Evolutionary conservation across 2,329 filamentous ascomycete genomes (phyloP).

Genomic region (Cyphellophora attinorum): DNA sequence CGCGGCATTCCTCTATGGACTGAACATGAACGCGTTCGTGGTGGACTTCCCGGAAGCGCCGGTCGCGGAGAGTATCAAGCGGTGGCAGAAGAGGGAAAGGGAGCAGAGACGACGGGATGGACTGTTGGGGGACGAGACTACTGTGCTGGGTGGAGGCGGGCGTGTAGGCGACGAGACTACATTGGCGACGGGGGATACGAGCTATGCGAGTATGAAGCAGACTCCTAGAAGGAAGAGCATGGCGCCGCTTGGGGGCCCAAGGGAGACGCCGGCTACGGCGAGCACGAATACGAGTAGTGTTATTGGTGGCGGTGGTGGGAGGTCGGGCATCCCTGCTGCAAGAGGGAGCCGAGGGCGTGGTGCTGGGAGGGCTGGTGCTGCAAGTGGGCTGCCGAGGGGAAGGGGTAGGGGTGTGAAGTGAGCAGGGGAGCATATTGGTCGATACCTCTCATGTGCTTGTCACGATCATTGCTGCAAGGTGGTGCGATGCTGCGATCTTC

Average conservation of each 20-base stretch:
- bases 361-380: conserved; percentile 7
- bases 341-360: conserved; percentile 5
- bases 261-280: conserved; percentile 3
- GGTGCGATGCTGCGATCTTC: too few relatives aligned
- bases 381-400: conserved; percentile 20
- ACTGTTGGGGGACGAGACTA: neutral
- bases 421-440: too few relatives aligned
- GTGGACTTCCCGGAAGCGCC: conserved; percentile 95
- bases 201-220: conserved; percentile 15
- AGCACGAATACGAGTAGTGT: conserved; percentile 5
- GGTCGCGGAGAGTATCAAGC: conserved; percentile 70
- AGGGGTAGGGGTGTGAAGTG: conserved; percentile 30
- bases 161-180: conserved; percentile 12
- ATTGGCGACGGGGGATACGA: conserved; percentile 13
- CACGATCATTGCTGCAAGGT: too few relatives aligned
- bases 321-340: too few relatives aligned
- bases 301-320: too few relatives aligned
- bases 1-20: conserved; percentile 83
- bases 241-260: conserved; percentile 2
- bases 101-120: conserved; percentile 4
- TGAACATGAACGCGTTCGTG: conserved; percentile 99
- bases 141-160: neutral
- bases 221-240: conserved; percentile 17
- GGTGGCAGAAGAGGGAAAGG: conserved; percentile 49
- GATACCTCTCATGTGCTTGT: too few relatives aligned